Base-by-base conservation (phyloP, 2,329 filamentous ascomycete species). In the Blastomyces gilchristii region DNA sequence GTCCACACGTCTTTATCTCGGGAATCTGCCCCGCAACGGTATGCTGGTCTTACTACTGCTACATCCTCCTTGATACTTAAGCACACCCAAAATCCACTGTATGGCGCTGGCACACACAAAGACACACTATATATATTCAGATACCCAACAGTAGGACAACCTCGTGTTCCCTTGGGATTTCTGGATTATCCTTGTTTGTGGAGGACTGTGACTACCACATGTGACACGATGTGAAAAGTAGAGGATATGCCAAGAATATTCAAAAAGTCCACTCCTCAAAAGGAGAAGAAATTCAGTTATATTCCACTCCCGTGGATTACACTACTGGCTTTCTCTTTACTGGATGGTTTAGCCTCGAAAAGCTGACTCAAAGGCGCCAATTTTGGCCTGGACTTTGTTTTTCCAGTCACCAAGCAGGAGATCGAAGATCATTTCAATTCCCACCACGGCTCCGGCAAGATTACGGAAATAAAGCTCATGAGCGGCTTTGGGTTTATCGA, bases 401-500 rank as follows among this genome's bases (percentile, higher is more conserved):
- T 73, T 76, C 76, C 80, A 95, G 92, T 90, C 81, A 97, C 92
- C 79, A 97, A 97, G 82, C 87, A 90, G 78, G 93, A 99, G 77
- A 89, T 99, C 76, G 92, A 97, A 80, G 86, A 87, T 72, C 93
- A 97, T 79, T 99, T 99, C 80, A 88, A 88, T 76, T 91, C 87
- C 73, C 57, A 97, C 54, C 91, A 97, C 86, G 94, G 93, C 75
- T 93, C 91, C 71, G 94, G 94, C 77, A 91, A 96, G 77, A 97
- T 99, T 76, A 94, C 89, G 70, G 94, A 99, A 81, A 93, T 99
- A 81, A 99, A 99, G 83, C 86, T 99, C 68, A 99, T 99, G 94
- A 97, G 96, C 76, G 94, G 94, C 73, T 99, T 99, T 75, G 94
- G 94, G 76, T 99, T 99, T 82, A 96, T 99, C 76, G 94, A 99